Percentiles rank a stretch among this genome's conserved stretches.
These are phyloP conservation scores for Pouteria campechiana DNA, from an alignment of 179 eudicot genomes.

Conservation along the genomic window DNA sequence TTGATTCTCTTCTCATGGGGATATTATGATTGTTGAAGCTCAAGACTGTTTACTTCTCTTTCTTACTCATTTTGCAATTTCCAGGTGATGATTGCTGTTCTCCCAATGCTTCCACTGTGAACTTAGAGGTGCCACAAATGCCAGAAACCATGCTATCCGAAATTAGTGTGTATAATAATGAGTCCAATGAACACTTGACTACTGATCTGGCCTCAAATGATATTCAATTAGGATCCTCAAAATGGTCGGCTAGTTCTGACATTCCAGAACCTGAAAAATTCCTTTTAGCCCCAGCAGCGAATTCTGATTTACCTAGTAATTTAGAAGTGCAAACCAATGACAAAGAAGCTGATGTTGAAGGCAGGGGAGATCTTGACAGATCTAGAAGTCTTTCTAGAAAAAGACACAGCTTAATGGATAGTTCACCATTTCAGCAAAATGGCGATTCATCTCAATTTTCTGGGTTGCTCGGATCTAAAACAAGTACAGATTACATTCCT, in stretches of 20 bases:
- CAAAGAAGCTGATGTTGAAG: conserved; percentile 12
- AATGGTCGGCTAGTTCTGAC: conserved; percentile 18
- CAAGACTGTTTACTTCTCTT: no score
- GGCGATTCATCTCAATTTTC: conserved; percentile 62
- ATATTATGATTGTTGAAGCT: no score
- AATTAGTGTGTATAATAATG: conserved; percentile 10
- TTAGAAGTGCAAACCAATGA: conserved; percentile 35
- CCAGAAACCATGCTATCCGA: conserved; percentile 11
- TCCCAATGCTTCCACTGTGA: conserved; percentile 13
- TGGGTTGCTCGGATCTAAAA: conserved; percentile 45
- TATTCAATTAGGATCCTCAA: conserved; percentile 11
- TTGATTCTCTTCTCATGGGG: no score
- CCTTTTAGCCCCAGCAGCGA: conserved; percentile 28
- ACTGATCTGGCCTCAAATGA: conserved; percentile 10
- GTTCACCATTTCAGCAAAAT: conserved; percentile 75
- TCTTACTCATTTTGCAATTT: conserved; percentile 4
- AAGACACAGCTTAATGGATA: conserved; percentile 84
- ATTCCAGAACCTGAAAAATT: conserved; percentile 47
- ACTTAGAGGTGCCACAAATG: conserved; percentile 7
- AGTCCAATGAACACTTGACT: conserved; percentile 18
- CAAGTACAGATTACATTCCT: conserved; percentile 52
- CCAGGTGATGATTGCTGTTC: conserved; percentile 15
- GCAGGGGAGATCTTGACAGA: conserved; percentile 29
- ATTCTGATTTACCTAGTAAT: conserved; percentile 14
- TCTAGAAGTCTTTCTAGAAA: conserved; percentile 34